phyloP scores from a whole-genome alignment of 1,284 basidiomycete genomes.

The Vanrija sp. region DNA sequence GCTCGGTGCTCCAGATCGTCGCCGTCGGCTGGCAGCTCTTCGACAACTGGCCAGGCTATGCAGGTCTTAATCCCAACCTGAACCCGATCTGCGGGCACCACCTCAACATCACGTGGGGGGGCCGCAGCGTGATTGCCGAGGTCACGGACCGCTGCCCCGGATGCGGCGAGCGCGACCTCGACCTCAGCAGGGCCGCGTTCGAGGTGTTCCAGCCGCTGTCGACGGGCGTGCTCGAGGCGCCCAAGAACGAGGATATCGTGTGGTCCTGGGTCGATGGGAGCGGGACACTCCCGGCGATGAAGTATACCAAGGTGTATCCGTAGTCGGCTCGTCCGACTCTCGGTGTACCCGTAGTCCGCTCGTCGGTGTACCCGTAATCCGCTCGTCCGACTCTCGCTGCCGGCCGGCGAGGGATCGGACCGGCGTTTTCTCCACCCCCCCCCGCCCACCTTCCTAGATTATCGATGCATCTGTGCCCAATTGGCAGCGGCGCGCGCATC shows the following conservation, averaged over 20 bases:
- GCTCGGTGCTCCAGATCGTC: slow-evolving; percentile 34
- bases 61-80: slow-evolving; percentile 49
- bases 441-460: no score
- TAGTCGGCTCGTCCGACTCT: no score
- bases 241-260: slow-evolving; percentile 30
- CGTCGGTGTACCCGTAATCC: no score
- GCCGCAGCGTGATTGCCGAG: slow-evolving; percentile 46
- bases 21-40: slow-evolving; percentile 50
- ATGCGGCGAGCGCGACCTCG: slow-evolving; percentile 50
- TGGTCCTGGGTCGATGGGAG: slow-evolving; percentile 32
- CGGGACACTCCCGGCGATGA: slow-evolving; percentile 18
- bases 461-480: no score
- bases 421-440: no score
- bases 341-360: no score
- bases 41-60: slow-evolving; percentile 50
- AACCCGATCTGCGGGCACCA: slow-evolving; percentile 54
- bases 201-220: slow-evolving; percentile 41
- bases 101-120: slow-evolving; percentile 46
- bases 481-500: no score
- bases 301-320: neutral
- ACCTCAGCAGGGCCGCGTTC: slow-evolving; percentile 52
- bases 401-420: no score
- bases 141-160: slow-evolving; percentile 53
- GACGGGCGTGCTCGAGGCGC: slow-evolving; percentile 26
- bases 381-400: no score